Percentiles rank a stretch among this genome's conserved stretches.
Conservation (phyloP, 495 filamentous ascomycete genomes). For the Xylaria flabelliformis region DNA sequence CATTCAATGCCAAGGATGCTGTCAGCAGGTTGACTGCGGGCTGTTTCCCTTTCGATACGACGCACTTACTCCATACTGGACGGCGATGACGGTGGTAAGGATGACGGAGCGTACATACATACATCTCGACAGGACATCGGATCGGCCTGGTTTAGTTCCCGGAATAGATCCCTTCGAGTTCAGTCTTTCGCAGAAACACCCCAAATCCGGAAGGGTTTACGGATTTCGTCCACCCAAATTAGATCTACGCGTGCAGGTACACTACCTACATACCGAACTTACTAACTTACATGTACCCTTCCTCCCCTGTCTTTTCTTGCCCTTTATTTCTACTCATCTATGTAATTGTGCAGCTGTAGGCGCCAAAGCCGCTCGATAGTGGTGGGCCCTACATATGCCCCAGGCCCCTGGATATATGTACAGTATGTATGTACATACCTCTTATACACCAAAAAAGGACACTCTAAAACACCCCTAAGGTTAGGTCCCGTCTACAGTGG, state of each 20-base stretch:
- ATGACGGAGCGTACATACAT: neutral
- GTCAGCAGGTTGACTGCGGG: neutral
- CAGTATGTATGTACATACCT: too few species aligned
- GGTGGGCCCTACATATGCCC: neutral
- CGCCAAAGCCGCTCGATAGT: slow-evolving; percentile 3
- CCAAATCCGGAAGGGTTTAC: neutral
- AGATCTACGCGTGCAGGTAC: neutral
- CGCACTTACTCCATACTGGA: too few species aligned
- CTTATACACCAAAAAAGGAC: neutral
- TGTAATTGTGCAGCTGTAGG: neutral
- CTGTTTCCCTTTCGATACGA: neutral
- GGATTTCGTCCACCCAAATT: neutral
- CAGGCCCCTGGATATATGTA: too few species aligned
- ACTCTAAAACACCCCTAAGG: too few species aligned
- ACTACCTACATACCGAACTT: neutral
- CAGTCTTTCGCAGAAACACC: slow-evolving; percentile 4
- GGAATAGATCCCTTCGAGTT: slow-evolving; percentile 1
- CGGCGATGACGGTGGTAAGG: neutral
- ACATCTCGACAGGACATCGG: neutral
- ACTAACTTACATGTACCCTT: too few species aligned
- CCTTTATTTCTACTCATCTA: neutral
- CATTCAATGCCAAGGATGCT: neutral
- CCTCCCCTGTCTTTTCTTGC: neutral
- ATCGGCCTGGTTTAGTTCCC: neutral
- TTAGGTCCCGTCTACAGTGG: neutral